Conservation (phyloP, 768 basidiomycete genomes). For the Suillus sp. region DNA sequence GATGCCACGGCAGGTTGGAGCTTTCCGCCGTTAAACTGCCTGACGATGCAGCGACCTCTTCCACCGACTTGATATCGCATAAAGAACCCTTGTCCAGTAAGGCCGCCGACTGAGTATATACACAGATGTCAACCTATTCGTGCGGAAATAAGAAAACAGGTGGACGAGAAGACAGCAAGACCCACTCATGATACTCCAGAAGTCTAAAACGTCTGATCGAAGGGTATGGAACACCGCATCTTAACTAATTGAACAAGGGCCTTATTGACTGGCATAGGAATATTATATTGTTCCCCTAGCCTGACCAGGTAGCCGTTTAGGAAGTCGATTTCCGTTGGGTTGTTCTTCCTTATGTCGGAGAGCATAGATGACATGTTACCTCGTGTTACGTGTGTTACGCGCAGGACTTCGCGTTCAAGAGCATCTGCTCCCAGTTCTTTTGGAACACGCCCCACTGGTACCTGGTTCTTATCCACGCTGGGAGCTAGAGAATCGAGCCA, state of each 20-base stretch:
- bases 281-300: slow-evolving; percentile 57
- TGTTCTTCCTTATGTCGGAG: slow-evolving; percentile 62
- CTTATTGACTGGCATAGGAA: slow-evolving; percentile 60
- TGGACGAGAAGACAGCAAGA: background rate
- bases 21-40: background rate
- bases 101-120: background rate
- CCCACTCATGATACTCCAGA: background rate
- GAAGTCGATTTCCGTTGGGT: slow-evolving; percentile 74
- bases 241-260: slow-evolving; percentile 60
- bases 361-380: slow-evolving; percentile 84
- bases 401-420: slow-evolving; percentile 58
- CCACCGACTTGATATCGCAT: background rate
- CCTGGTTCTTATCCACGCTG: slow-evolving; percentile 24
- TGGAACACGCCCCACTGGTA: slow-evolving; percentile 45
- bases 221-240: slow-evolving; percentile 56
- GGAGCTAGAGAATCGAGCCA: slow-evolving; percentile 29
- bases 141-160: background rate
- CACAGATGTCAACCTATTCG: background rate
- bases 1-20: background rate
- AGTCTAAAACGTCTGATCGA: slow-evolving; percentile 44
- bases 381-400: slow-evolving; percentile 58
- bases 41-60: background rate
- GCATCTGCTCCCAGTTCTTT: slow-evolving; percentile 43
- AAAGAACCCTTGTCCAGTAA: background rate
- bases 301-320: slow-evolving; percentile 80